phyloP scores from a whole-genome alignment of 192 early-diverging fungal species.

The Cladochytrium replicatum region DNA sequence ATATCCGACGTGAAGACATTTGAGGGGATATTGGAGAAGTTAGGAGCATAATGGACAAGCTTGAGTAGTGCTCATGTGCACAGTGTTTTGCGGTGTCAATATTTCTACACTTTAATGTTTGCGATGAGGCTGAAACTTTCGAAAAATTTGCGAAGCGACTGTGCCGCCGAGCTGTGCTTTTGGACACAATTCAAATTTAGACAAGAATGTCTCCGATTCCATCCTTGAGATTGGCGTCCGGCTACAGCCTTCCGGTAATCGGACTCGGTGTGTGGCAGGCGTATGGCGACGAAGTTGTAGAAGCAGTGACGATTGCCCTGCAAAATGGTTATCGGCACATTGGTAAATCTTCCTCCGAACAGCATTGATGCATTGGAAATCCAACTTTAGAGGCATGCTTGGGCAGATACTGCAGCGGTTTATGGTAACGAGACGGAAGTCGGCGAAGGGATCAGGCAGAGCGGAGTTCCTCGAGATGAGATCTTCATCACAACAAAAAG shows the following conservation, averaged over 20 bases:
- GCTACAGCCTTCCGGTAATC: neutral
- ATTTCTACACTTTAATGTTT: too few species aligned
- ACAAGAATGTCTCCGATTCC: too few species aligned
- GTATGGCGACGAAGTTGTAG: neutral
- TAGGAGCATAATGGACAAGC: too few species aligned
- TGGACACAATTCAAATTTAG: too few species aligned
- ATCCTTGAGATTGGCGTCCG: neutral
- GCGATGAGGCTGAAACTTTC: too few species aligned
- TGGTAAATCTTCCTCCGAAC: neutral
- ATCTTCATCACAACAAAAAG: slow-evolving; percentile 60
- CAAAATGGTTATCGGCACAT: neutral
- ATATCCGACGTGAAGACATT: too few species aligned
- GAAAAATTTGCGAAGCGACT: too few species aligned
- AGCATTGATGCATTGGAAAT: neutral
- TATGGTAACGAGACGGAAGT: slow-evolving; percentile 11
- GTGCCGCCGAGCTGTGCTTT: too few species aligned
- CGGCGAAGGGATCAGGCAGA: slow-evolving; percentile 12
- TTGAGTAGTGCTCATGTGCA: too few species aligned
- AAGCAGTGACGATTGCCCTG: neutral
- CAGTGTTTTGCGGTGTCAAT: too few species aligned
- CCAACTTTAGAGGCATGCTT: too few species aligned
- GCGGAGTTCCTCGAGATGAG: slow-evolving; percentile 14
- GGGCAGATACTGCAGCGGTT: slow-evolving; percentile 7
- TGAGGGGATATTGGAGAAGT: too few species aligned
- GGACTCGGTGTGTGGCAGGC: neutral